Percentiles rank a stretch among this genome's conserved stretches.
phyloP scores from a whole-genome alignment of 2,329 filamentous ascomycete genomes.

The Aspergillus sp. region DNA sequence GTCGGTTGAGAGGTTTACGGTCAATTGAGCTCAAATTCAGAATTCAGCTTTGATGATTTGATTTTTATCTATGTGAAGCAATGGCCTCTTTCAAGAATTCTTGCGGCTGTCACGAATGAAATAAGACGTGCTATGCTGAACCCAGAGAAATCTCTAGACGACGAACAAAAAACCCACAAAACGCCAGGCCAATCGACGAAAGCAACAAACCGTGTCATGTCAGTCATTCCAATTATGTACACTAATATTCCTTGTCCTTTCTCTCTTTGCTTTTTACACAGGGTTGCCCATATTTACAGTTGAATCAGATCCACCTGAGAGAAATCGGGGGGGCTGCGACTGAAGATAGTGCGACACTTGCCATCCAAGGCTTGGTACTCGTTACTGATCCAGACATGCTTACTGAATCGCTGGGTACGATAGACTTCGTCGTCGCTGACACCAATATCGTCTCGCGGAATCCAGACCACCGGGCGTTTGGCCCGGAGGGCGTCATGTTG shows the following conservation, averaged over 20 bases:
- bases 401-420: slow-evolving; percentile 72
- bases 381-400: slow-evolving; percentile 88
- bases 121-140: background rate
- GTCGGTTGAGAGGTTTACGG: too few relatives aligned
- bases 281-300: slow-evolving; percentile 47
- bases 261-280: background rate
- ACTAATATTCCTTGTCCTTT: background rate
- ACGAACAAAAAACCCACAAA: background rate
- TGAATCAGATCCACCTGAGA: slow-evolving; percentile 84
- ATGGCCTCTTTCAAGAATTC: background rate
- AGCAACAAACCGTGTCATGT: background rate
- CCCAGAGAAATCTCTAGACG: background rate
- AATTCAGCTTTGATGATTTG: too few relatives aligned
- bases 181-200: background rate
- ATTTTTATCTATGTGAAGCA: too few relatives aligned
- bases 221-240: background rate
- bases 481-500: slow-evolving; percentile 85
- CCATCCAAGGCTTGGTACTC: slow-evolving; percentile 85
- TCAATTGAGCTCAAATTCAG: too few relatives aligned
- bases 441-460: slow-evolving; percentile 85
- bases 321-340: slow-evolving; percentile 83
- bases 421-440: slow-evolving; percentile 88
- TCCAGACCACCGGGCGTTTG: slow-evolving; percentile 85
- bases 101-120: background rate
- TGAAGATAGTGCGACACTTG: slow-evolving; percentile 79